Conservation (phyloP, 176 grass and related monocot species). For the Calamus simplicifolius region DNA sequence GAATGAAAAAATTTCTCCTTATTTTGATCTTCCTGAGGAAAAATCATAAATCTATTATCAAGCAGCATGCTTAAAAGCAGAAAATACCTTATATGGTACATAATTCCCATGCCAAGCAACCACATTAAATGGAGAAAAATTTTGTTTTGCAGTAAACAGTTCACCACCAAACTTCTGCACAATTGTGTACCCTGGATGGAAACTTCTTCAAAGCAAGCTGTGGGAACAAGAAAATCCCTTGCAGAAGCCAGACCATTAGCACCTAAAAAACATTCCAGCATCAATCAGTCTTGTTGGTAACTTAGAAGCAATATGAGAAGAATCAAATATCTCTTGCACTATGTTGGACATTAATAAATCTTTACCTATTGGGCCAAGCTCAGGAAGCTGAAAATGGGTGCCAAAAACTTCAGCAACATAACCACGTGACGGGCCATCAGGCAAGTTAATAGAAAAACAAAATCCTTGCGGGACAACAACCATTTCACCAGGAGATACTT, state of each 20-base stretch:
- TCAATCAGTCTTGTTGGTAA: not conserved
- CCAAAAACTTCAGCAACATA: conserved; percentile 90
- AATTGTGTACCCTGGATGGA: conserved; percentile 49
- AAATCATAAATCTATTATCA: too few species aligned
- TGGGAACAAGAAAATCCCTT: conserved; percentile 72
- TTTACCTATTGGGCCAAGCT: conserved; percentile 90
- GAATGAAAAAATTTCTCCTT: too few species aligned
- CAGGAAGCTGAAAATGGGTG: conserved; percentile 83
- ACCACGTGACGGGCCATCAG: conserved; percentile 68
- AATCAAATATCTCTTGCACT: too few species aligned
- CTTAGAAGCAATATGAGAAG: too few species aligned
- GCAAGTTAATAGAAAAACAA: conserved; percentile 60
- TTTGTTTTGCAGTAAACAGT: conserved; percentile 75
- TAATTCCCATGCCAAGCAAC: conserved; percentile 97
- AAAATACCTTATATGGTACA: conserved; percentile 76
- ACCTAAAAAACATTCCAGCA: conserved; percentile 29
- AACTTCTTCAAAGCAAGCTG: conserved; percentile 69
- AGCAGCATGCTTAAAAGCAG: too few species aligned
- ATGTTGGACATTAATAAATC: too few species aligned
- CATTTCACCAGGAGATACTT: conserved; percentile 70
- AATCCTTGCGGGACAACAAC: conserved; percentile 89
- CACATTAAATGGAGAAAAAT: conserved; percentile 93
- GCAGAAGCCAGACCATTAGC: conserved; percentile 75
- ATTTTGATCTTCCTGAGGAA: too few species aligned
- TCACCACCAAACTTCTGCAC: conserved; percentile 90